Base-by-base conservation (phyloP, 257 asterid species). In the Lycium barbarum region DNA sequence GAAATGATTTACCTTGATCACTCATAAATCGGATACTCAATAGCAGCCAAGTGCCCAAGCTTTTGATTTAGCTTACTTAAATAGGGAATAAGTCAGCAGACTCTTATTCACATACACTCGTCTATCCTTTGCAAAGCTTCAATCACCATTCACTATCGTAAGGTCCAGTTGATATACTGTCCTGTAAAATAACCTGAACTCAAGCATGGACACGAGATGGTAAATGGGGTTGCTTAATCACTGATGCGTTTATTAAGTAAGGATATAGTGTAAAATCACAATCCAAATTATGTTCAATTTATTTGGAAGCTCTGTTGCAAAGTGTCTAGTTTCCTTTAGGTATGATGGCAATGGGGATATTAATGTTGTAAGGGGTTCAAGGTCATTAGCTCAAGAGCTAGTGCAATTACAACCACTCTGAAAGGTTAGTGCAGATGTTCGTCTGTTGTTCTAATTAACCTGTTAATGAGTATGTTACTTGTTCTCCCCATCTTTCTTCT, bases 341-440 rank as follows among this genome's bases (percentile, higher is more conserved):
- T 87, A 94, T 87, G 79, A 95, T 95, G 99, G 93, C 98, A 47
- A 91, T 79, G 99, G 99, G 88, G 99, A 98, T 59, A 90, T 95
- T 85, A 90, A 94, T 73, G 98, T 95, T 80, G 99, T 95, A 81
- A 89, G 99, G 85, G 99, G 99, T 84, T 92, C 99, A 65, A 92
- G 98, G 88, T 95, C 99, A 74, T 94, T 98, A 26, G 91, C 84
- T 79, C 96, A 92, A 82, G 99, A 95, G 91, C 98, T 95, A 84
- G 87, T 93, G 89, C 98, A 90, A 83, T 93, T 95, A 95, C 91
- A 89, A 66, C 89, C 99, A 95, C 90, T 95, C 98, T 63, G 98
- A 94, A 85, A 94, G 99, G 98, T 95, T 65, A 83, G 91, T 67
- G 80, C 68, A 78, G 83, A 83, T 11, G 59, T 87, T 76, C 9